A percentile compares a stretch with the other conserved stretches of the same genome.
Evolutionary conservation across 768 basidiomycete genomes (phyloP).

Genomic region (Leccinum imitatum): DNA sequence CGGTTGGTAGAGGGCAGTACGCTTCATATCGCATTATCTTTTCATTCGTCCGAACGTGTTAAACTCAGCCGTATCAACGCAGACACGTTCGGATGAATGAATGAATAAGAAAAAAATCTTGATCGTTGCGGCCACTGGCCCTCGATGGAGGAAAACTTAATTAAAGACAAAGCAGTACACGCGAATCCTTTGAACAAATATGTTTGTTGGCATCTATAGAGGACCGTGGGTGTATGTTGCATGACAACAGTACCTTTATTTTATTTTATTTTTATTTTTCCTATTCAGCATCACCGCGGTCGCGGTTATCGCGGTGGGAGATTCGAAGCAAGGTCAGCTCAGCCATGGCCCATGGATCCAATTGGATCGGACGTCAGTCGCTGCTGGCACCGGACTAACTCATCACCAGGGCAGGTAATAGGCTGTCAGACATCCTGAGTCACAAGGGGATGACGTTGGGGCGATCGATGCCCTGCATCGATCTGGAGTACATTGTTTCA

Average conservation of each 20-base stretch:
- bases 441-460: not conserved
- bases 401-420: not conserved
- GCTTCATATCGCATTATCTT: not conserved
- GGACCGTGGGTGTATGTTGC: conserved; percentile 1
- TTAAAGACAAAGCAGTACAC: not conserved
- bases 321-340: not conserved
- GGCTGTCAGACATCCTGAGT: not conserved
- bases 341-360: not conserved
- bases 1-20: not conserved
- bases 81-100: not conserved
- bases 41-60: not conserved
- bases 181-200: not conserved
- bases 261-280: not conserved
- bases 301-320: not conserved
- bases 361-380: not conserved
- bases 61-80: not conserved
- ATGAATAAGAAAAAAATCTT: not conserved
- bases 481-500: not conserved
- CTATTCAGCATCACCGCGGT: conserved; percentile 8
- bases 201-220: conserved; percentile 12
- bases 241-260: conserved; percentile 16
- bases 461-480: conserved; percentile 5
- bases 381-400: not conserved
- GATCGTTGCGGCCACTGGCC: not conserved
- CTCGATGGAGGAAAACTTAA: not conserved